phyloP scores from a whole-genome alignment of 2,329 filamentous ascomycete species.

The Phaeosphaeriaceae sp. region DNA sequence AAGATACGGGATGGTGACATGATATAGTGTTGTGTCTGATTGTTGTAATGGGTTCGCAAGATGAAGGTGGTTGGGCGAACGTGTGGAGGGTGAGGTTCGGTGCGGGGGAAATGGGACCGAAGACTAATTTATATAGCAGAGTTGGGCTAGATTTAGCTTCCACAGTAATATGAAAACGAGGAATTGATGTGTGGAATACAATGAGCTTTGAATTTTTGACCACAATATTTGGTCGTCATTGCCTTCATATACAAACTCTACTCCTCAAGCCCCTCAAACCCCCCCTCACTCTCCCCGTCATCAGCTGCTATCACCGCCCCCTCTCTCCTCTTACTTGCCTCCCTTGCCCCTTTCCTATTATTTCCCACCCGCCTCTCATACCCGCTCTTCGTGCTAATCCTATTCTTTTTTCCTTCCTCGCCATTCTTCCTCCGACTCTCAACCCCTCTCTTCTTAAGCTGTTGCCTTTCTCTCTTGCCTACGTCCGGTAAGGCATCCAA shows the following conservation, averaged over 20 bases:
- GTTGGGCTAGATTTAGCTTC: neutral
- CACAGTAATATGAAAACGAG: no score
- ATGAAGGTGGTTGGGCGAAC: neutral
- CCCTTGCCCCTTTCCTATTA: conserved; percentile 62
- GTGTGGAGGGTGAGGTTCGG: neutral
- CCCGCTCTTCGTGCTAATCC: conserved; percentile 84
- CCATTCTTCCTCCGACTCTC: conserved; percentile 21
- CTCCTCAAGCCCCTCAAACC: conserved; percentile 52
- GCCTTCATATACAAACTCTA: no score
- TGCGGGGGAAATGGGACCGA: neutral
- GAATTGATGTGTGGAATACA: no score
- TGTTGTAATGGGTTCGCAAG: neutral
- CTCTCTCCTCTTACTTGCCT: conserved; percentile 43
- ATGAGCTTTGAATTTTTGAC: neutral
- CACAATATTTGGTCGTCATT: no score
- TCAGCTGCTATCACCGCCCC: conserved; percentile 19
- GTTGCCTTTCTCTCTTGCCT: conserved; percentile 82
- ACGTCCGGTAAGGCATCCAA: conserved; percentile 85
- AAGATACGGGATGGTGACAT: conserved; percentile 60
- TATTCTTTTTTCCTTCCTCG: conserved; percentile 50
- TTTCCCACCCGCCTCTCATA: conserved; percentile 74
- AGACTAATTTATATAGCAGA: neutral
- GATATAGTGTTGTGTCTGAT: neutral
- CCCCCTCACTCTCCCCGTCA: conserved; percentile 34
- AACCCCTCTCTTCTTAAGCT: conserved; percentile 58